Conservation (phyloP, 176 grass and related monocot genomes). For the Rhynchospora tenuis region DNA sequence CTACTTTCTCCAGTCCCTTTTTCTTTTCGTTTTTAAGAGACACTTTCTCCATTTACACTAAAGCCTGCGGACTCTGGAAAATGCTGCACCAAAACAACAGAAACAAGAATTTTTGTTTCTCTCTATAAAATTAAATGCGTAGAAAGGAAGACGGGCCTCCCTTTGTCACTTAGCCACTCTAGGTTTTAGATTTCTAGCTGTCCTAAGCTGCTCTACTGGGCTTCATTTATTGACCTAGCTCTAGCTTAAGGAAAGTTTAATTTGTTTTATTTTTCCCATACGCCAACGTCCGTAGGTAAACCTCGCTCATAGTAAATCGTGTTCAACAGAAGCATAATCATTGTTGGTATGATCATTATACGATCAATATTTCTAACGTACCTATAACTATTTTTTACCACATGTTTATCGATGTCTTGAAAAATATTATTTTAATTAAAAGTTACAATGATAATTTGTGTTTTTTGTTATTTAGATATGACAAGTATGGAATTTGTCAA, state of each 20-base stretch:
- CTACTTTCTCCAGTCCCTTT: slow-evolving; percentile 7
- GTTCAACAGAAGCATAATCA: background rate
- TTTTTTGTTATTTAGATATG: no score
- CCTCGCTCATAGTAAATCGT: background rate
- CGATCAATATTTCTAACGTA: background rate
- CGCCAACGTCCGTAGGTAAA: background rate
- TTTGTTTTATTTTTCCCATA: background rate
- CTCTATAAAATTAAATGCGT: slow-evolving; percentile 6
- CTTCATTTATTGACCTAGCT: slow-evolving; percentile 1
- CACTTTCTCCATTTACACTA: slow-evolving; percentile 44
- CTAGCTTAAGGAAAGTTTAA: background rate
- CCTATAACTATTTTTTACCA: no score
- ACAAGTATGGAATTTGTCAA: no score
- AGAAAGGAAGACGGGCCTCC: background rate
- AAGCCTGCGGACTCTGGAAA: slow-evolving; percentile 28
- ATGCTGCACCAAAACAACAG: slow-evolving; percentile 17
- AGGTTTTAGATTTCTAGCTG: background rate
- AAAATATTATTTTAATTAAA: no score
- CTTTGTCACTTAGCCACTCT: slow-evolving; percentile 1
- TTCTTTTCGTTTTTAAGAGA: slow-evolving; percentile 3
- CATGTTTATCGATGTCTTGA: no score
- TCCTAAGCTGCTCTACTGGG: background rate
- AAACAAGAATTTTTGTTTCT: slow-evolving; percentile 19
- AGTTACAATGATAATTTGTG: no score
- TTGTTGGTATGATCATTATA: slow-evolving; percentile 6